Percentiles rank a stretch among this genome's conserved stretches.
phyloP scores from a whole-genome alignment of 345 rosid genomes.

The Citrus hindsii region DNA sequence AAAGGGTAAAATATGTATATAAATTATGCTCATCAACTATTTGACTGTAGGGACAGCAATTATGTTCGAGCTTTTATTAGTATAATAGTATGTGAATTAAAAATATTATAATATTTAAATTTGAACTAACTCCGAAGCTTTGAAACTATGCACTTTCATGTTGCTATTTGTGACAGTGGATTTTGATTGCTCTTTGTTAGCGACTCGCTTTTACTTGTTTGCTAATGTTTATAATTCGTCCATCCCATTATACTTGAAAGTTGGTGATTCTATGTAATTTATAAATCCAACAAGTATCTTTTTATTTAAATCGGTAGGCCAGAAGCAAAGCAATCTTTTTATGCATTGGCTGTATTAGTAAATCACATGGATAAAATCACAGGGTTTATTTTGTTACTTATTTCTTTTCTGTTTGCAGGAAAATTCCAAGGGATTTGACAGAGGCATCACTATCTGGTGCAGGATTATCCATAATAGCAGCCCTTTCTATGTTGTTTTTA shows the following conservation, averaged over 20 bases:
- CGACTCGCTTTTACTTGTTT: neutral
- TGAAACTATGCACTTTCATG: neutral
- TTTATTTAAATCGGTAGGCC: neutral
- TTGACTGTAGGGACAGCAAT: neutral
- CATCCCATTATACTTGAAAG: neutral
- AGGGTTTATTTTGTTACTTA: neutral
- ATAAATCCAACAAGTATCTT: neutral
- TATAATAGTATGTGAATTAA: neutral
- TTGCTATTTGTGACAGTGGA: neutral
- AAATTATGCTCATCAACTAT: neutral
- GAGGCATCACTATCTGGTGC: conserved; percentile 98
- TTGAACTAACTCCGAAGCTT: neutral
- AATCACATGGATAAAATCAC: neutral
- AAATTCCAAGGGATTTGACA: conserved; percentile 98
- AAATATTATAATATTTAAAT: neutral
- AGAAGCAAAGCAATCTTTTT: neutral
- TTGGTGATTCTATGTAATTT: neutral
- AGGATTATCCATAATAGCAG: conserved; percentile 88
- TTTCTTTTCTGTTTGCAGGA: conserved; percentile 48
- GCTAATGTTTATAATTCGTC: neutral
- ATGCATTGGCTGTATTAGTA: neutral
- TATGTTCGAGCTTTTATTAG: neutral
- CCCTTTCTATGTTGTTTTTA: conserved; percentile 79
- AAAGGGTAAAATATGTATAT: too few relatives aligned
- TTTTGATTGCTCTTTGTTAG: neutral